Percentiles rank a stretch among this genome's conserved stretches.
These are phyloP conservation scores for Viola pubescens DNA, from an alignment of 441 rosid genomes.

Conservation along the genomic window DNA sequence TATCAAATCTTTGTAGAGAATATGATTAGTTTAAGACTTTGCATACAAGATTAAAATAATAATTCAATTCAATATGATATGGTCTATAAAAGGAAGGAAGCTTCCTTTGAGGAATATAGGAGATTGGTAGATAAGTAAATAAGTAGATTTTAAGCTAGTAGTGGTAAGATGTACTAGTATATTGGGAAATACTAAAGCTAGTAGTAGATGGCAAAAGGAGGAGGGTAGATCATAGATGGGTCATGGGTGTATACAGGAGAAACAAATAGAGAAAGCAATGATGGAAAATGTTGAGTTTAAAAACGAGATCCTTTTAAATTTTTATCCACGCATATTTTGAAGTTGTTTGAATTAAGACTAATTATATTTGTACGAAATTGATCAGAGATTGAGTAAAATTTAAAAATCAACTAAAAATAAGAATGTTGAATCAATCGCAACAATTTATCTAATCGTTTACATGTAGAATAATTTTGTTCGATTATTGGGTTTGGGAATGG, in stretches of 20 bases:
- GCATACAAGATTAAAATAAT: conserved; percentile 18
- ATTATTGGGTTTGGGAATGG: not conserved
- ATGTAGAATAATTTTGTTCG: conserved; percentile 27
- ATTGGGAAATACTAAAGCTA: too few species aligned
- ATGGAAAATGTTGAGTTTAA: conserved; percentile 32
- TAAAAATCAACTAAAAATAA: too few species aligned
- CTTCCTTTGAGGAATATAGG: not conserved
- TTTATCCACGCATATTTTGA: too few species aligned
- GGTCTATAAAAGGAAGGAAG: conserved; percentile 1
- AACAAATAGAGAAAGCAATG: conserved; percentile 17
- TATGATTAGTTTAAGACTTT: conserved; percentile 28
- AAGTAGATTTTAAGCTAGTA: too few species aligned
- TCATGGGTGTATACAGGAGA: not conserved
- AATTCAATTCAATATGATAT: conserved; percentile 23
- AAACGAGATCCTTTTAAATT: too few species aligned
- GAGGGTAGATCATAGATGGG: too few species aligned
- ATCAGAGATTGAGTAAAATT: too few species aligned
- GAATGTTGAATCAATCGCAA: too few species aligned
- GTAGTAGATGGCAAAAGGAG: not conserved
- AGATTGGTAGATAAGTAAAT: not conserved
- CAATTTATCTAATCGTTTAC: too few species aligned
- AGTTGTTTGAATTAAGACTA: too few species aligned
- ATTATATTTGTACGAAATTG: too few species aligned
- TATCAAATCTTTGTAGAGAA: conserved; percentile 3
- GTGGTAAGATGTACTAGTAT: not conserved